Base-by-base conservation (phyloP, 495 filamentous ascomycete genomes). In the Penicillium herquei region DNA sequence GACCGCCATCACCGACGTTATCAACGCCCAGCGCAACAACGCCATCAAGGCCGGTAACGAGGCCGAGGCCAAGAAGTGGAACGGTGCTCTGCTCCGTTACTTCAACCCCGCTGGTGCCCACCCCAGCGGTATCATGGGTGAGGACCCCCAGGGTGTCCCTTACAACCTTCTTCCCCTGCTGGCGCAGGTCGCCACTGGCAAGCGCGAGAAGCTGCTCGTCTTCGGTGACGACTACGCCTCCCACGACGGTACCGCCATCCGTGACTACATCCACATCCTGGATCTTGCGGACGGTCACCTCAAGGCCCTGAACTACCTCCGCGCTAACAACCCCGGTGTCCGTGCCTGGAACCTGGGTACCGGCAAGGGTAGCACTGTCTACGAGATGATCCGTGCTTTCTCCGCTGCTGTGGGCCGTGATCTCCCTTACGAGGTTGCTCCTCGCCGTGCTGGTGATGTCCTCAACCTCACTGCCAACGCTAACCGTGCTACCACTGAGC, bases 61-160 rank as follows among this genome's bases (percentile, higher is more conserved):
- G 59, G 66, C 64, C 33, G 76, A 79, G 64, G 73, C 73, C 42
- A 82, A 90, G 61, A 82, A 90, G 65, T 98, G 90, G 91, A 98
- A 97, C 77, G 94, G 81, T 40, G 94, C 94, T 40, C 78, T 97
- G 57, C 82, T 98, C 45, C 86, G 94, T 53, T 98, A 98, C 77
- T 98, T 98, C 81, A 98, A 98, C 81, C 94, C 94, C 33, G 90
- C 88, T 51, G 94, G 94, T 67, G 87, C 91, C 33, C 94, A 98
- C 73, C 94, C 94, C 44, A 93, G 84, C 67, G 94, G 94, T 56
- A 85, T 98, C 73, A 98, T 98, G 95, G 94, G 94, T 51, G 94
- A 98, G 75, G 92, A 98, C 72, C 94, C 94, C 34, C 88, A 93
- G 70, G 94, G 94, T 58, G 86, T 96, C 30, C 94, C 94, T 2